A percentile compares a stretch with the other conserved stretches of the same genome.
Conservation (phyloP, 2,329 filamentous ascomycete species). For the Xylogone sp. region DNA sequence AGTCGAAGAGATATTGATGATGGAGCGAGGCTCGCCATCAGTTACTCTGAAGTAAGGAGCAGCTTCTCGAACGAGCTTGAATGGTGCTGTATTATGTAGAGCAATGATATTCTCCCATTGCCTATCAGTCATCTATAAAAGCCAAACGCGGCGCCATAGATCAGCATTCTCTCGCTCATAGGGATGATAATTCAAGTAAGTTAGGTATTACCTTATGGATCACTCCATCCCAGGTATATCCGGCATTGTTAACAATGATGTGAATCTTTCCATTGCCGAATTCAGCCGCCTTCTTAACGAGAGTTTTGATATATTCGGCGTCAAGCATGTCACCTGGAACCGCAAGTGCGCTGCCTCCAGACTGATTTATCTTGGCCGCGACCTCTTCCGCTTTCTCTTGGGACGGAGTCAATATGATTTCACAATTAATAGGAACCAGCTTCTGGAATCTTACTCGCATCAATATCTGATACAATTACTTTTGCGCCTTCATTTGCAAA, state of each 20-base stretch:
- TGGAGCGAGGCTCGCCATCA: constrained; percentile 72
- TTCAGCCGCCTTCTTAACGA: constrained; percentile 72
- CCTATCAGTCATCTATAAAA: constrained; percentile 68
- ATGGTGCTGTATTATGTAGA: constrained; percentile 80
- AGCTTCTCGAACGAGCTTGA: constrained; percentile 75
- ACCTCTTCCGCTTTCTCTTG: constrained; percentile 66
- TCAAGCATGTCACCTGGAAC: constrained; percentile 76
- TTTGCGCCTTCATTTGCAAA: constrained; percentile 88
- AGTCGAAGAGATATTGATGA: constrained; percentile 82
- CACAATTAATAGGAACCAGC: background rate
- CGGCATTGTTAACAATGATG: constrained; percentile 88
- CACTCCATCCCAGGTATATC: constrained; percentile 89
- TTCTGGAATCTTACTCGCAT: constrained; percentile 51
- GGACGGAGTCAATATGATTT: constrained; percentile 9
- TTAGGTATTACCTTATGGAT: constrained; percentile 80
- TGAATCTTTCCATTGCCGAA: constrained; percentile 87
- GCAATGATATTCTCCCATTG: constrained; percentile 88
- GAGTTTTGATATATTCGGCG: constrained; percentile 61
- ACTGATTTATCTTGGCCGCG: constrained; percentile 63
- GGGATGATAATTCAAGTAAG: constrained; percentile 8
- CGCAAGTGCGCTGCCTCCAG: constrained; percentile 63
- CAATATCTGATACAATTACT: constrained; percentile 81
- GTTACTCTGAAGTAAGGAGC: constrained; percentile 85
- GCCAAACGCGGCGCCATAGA: background rate
- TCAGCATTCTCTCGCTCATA: constrained; percentile 11